These are phyloP conservation scores for Nicotiana noctiflora DNA, from an alignment of 257 asterid species.

Conservation along the genomic window DNA sequence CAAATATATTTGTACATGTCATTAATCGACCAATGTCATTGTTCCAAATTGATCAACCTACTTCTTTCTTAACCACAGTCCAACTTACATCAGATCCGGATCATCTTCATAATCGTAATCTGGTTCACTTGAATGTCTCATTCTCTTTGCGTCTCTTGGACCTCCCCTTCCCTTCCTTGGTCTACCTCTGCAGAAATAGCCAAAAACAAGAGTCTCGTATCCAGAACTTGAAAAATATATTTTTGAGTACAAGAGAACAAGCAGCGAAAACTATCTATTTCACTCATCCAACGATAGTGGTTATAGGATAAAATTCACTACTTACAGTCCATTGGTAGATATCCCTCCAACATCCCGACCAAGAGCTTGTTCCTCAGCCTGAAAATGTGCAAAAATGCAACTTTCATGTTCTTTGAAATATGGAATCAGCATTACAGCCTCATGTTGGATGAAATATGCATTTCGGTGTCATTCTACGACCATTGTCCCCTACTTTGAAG, in stretches of 20 bases:
- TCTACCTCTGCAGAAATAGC: slow-evolving; percentile 54
- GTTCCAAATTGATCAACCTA: slow-evolving; percentile 5
- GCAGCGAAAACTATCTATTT: neutral
- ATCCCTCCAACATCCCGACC: slow-evolving; percentile 77
- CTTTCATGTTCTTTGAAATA: neutral
- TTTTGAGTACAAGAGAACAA: neutral
- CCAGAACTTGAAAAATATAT: neutral
- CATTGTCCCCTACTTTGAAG: neutral
- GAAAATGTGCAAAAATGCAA: slow-evolving; percentile 8
- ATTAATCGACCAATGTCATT: neutral
- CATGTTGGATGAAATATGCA: neutral
- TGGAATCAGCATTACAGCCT: neutral
- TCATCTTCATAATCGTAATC: slow-evolving; percentile 95
- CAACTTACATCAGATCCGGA: slow-evolving; percentile 63
- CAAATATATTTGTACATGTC: slow-evolving; percentile 3
- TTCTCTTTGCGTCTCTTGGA: slow-evolving; percentile 84
- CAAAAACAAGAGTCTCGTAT: neutral
- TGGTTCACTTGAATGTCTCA: slow-evolving; percentile 76
- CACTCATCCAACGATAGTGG: neutral
- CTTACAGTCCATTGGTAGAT: slow-evolving; percentile 80
- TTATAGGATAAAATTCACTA: slow-evolving; percentile 5
- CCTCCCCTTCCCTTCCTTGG: slow-evolving; percentile 80
- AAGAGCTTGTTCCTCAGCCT: slow-evolving; percentile 83
- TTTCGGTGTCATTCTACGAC: neutral
- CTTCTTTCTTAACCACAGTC: neutral